Percentiles rank a stretch among this genome's conserved stretches.
phyloP scores from a whole-genome alignment of 2,329 filamentous ascomycete species.

The Sarocladiaceae sp. region DNA sequence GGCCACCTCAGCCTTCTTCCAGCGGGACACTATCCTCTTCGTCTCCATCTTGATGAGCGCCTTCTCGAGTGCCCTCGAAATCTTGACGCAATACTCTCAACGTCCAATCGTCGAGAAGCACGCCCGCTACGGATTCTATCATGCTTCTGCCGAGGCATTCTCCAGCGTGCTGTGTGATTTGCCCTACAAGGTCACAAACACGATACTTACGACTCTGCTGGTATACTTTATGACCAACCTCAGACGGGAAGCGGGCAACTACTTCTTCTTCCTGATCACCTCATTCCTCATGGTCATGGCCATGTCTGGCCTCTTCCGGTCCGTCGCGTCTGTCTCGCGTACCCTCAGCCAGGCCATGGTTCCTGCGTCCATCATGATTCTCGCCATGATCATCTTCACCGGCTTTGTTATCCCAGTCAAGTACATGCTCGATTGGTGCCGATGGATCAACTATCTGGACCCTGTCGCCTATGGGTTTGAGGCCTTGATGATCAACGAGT shows the following conservation, averaged over 20 bases:
- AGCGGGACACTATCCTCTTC: constrained; percentile 39
- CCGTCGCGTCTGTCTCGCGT: constrained; percentile 37
- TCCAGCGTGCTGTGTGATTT: constrained; percentile 34
- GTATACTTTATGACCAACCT: constrained; percentile 44
- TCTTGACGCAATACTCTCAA: constrained; percentile 31
- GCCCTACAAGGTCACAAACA: constrained; percentile 34
- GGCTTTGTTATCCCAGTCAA: constrained; percentile 39
- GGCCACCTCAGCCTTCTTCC: constrained; percentile 35
- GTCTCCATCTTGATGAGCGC: constrained; percentile 44
- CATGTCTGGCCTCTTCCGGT: constrained; percentile 58
- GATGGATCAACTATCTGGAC: constrained; percentile 63
- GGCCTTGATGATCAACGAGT: constrained; percentile 61
- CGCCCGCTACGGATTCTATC: constrained; percentile 32
- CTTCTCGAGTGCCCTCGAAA: constrained; percentile 29
- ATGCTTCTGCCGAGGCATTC: constrained; percentile 28
- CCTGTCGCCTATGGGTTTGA: constrained; percentile 63
- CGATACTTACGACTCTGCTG: constrained; percentile 36
- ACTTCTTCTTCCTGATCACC: constrained; percentile 41
- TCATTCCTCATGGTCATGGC: constrained; percentile 48
- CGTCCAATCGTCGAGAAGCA: constrained; percentile 33
- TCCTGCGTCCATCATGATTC: constrained; percentile 31
- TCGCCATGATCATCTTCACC: constrained; percentile 33
- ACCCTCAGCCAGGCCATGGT: constrained; percentile 44
- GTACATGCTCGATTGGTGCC: constrained; percentile 57
- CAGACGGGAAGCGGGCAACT: constrained; percentile 34